These are phyloP conservation scores for Heliocybe sulcata DNA, from an alignment of 1,284 basidiomycete genomes.

Conservation along the genomic window DNA sequence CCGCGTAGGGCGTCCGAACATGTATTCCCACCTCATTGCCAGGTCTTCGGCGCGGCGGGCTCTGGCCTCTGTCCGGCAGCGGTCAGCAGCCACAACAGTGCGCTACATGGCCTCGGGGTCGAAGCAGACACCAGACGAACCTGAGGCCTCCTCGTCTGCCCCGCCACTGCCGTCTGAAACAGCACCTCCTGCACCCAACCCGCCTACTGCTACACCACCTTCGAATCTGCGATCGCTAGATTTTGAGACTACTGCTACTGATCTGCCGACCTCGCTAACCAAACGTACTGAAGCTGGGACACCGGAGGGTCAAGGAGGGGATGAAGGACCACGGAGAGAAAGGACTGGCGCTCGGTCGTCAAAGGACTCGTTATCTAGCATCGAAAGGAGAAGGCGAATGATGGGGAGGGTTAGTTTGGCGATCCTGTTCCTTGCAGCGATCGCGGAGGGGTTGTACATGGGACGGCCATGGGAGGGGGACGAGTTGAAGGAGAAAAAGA, in stretches of 20 bases:
- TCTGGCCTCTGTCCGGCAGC: background rate
- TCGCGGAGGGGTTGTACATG: conserved; percentile 29
- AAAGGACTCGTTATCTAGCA: conserved; percentile 63
- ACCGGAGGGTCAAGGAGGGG: background rate
- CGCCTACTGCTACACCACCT: background rate
- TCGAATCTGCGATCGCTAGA: conserved; percentile 1
- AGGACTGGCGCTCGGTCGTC: conserved; percentile 69
- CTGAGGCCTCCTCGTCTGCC: background rate
- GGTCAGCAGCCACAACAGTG: background rate
- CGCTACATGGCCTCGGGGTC: background rate
- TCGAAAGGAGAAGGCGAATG: conserved; percentile 57
- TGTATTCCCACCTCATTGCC: background rate
- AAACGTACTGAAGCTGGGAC: background rate
- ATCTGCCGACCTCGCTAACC: background rate
- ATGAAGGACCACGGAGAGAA: background rate
- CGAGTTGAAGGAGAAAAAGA: conserved; percentile 24
- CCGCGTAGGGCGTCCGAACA: too few species aligned
- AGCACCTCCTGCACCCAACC: background rate
- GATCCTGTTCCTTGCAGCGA: conserved; percentile 39
- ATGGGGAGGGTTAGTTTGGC: conserved; percentile 42
- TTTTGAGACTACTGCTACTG: background rate
- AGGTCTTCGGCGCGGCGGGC: background rate
- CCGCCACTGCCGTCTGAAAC: background rate
- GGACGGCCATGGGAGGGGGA: conserved; percentile 27
- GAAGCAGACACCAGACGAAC: background rate